phyloP scores from a whole-genome alignment of 129 eudicot species.

The Flaveria sonorensis region DNA sequence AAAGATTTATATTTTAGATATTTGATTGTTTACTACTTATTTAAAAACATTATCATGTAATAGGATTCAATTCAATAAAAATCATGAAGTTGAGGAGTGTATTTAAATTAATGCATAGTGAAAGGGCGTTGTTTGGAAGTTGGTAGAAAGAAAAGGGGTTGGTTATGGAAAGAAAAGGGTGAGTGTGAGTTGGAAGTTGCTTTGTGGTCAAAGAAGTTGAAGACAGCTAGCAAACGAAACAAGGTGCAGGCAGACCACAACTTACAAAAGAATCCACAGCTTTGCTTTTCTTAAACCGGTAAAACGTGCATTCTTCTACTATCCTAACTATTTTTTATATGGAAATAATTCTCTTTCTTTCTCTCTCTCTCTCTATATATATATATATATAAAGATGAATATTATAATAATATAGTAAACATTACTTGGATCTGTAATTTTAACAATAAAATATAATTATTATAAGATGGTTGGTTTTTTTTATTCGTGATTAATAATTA shows the following conservation, averaged over 20 bases:
- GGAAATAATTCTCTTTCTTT: too few relatives aligned
- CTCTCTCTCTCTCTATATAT: too few relatives aligned
- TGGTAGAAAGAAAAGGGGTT: conserved; percentile 17
- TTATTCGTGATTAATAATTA: too few relatives aligned
- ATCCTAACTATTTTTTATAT: neutral
- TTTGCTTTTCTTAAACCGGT: conserved; percentile 28
- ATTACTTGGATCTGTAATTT: too few relatives aligned
- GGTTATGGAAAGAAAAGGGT: conserved; percentile 8
- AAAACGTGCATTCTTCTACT: conserved; percentile 29
- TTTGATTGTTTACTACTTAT: too few relatives aligned
- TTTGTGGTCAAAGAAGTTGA: conserved; percentile 40
- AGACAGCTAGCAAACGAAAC: conserved; percentile 40
- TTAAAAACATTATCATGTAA: too few relatives aligned
- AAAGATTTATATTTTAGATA: too few relatives aligned
- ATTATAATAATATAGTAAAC: too few relatives aligned
- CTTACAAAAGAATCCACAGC: conserved; percentile 35
- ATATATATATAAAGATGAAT: too few relatives aligned
- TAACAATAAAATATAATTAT: too few relatives aligned
- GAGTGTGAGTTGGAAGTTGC: conserved; percentile 31
- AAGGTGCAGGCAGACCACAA: conserved; percentile 9
- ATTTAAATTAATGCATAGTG: too few relatives aligned
- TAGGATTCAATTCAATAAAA: neutral
- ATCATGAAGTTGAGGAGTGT: neutral
- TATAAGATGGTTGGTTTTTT: too few relatives aligned
- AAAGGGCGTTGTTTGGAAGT: conserved; percentile 15